These are phyloP conservation scores for Yamadazyma sp. DNA, from an alignment of 1,139 yeast genomes.

Conservation along the genomic window DNA sequence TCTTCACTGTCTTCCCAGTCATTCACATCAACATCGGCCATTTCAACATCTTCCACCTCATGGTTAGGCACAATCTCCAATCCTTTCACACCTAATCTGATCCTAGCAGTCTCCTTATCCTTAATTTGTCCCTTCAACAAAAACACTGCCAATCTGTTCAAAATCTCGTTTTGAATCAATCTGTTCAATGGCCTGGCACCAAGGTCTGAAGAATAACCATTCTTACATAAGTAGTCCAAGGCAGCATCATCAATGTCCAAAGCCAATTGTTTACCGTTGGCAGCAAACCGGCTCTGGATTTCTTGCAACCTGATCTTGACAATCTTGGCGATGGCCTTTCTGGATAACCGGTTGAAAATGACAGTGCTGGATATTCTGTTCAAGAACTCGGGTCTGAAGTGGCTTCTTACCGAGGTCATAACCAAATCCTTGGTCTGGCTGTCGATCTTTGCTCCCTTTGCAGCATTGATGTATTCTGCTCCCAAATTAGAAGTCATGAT, in stretches of 20 bases:
- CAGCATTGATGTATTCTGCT: slow-evolving; percentile 79
- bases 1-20: slow-evolving; percentile 57
- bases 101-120: slow-evolving; percentile 81
- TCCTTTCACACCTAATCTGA: slow-evolving; percentile 61
- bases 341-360: slow-evolving; percentile 87
- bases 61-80: slow-evolving; percentile 86
- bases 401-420: slow-evolving; percentile 80
- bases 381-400: slow-evolving; percentile 96
- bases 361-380: slow-evolving; percentile 94
- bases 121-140: slow-evolving; percentile 81
- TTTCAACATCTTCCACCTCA: slow-evolving; percentile 58
- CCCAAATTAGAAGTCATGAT: slow-evolving; percentile 98
- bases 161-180: slow-evolving; percentile 81
- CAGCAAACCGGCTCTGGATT: slow-evolving; percentile 80
- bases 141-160: slow-evolving; percentile 85
- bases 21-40: slow-evolving; percentile 53
- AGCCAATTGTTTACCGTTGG: slow-evolving; percentile 73
- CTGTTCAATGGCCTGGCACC: slow-evolving; percentile 99
- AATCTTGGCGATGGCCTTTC: slow-evolving; percentile 88
- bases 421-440: slow-evolving; percentile 71
- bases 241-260: slow-evolving; percentile 74
- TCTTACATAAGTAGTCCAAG: slow-evolving; percentile 71
- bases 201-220: slow-evolving; percentile 89
- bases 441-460: slow-evolving; percentile 64
- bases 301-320: slow-evolving; percentile 81